These are phyloP conservation scores for Psilocybe azurescens DNA, from an alignment of 768 basidiomycete genomes.

Conservation along the genomic window DNA sequence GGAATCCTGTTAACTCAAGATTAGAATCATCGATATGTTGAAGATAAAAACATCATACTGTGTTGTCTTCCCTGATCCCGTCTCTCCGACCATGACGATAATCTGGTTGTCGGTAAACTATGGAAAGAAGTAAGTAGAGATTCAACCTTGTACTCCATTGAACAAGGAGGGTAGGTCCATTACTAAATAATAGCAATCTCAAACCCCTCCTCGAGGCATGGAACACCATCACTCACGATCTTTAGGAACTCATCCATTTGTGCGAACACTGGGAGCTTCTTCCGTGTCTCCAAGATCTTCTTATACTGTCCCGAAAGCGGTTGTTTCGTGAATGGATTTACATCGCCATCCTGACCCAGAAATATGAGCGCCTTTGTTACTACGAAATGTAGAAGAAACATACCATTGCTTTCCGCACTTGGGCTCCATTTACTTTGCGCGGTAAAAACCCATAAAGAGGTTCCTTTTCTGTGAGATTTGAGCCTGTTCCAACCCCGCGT, in stretches of 20 bases:
- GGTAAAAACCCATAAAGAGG: conserved; percentile 80
- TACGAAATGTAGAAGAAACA: conserved; percentile 24
- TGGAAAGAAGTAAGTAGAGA: conserved; percentile 33
- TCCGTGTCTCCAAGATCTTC: conserved; percentile 85
- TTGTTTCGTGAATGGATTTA: conserved; percentile 88
- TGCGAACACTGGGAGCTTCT: conserved; percentile 87
- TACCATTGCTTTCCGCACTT: conserved; percentile 77
- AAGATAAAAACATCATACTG: conserved; percentile 32
- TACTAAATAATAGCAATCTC: conserved; percentile 48
- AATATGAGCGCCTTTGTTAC: not conserved
- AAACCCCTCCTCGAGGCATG: conserved; percentile 45
- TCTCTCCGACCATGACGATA: conserved; percentile 94
- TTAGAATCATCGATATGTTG: conserved; percentile 3
- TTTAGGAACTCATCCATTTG: conserved; percentile 94
- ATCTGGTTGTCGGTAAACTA: conserved; percentile 83
- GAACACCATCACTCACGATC: conserved; percentile 63
- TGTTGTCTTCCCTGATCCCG: conserved; percentile 98
- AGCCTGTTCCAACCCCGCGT: conserved; percentile 31
- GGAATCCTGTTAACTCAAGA: conserved; percentile 70
- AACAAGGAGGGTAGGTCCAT: conserved; percentile 39
- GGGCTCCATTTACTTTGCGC: conserved; percentile 64
- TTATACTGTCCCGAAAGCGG: conserved; percentile 81
- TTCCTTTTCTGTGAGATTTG: conserved; percentile 39
- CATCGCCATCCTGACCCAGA: conserved; percentile 36
- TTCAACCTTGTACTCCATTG: conserved; percentile 27